Evolutionary conservation across 495 filamentous ascomycete genomes (phyloP).

Genomic region (Aspergillus panamensis): DNA sequence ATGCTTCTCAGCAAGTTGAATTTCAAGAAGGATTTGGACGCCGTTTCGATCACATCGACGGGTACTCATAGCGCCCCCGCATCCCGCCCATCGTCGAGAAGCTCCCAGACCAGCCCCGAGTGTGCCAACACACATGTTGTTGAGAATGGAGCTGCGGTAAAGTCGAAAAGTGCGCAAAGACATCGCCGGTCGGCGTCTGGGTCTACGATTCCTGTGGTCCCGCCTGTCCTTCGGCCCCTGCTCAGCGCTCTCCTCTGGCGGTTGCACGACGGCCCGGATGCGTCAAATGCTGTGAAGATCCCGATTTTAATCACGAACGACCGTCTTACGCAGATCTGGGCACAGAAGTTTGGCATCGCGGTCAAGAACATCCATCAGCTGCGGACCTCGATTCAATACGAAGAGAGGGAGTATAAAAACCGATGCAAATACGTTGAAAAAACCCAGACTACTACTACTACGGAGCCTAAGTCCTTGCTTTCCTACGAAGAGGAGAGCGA

Average conservation of each 20-base stretch:
- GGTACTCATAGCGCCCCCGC: constrained; percentile 44
- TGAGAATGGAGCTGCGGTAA: constrained; percentile 26
- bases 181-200: constrained; percentile 40
- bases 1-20: constrained; percentile 53
- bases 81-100: constrained; percentile 48
- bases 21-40: constrained; percentile 47
- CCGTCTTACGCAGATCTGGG: constrained; percentile 50
- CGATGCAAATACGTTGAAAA: constrained; percentile 49
- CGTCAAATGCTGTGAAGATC: constrained; percentile 36
- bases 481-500: constrained; percentile 52
- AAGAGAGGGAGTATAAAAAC: constrained; percentile 58
- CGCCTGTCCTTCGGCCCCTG: constrained; percentile 50
- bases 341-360: constrained; percentile 57
- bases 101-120: constrained; percentile 49
- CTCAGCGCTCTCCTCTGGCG: constrained; percentile 62
- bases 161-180: constrained; percentile 22
- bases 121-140: constrained; percentile 35
- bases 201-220: constrained; percentile 38
- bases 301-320: constrained; percentile 61
- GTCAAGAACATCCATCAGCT: constrained; percentile 59
- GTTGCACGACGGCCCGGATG: constrained; percentile 48
- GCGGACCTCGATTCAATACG: constrained; percentile 54
- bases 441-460: constrained; percentile 30
- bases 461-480: constrained; percentile 41
- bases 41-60: constrained; percentile 47